Evolutionary conservation across 805 yeast genomes (phyloP).

Genomic region (Cyberlindnera bimundalis): DNA sequence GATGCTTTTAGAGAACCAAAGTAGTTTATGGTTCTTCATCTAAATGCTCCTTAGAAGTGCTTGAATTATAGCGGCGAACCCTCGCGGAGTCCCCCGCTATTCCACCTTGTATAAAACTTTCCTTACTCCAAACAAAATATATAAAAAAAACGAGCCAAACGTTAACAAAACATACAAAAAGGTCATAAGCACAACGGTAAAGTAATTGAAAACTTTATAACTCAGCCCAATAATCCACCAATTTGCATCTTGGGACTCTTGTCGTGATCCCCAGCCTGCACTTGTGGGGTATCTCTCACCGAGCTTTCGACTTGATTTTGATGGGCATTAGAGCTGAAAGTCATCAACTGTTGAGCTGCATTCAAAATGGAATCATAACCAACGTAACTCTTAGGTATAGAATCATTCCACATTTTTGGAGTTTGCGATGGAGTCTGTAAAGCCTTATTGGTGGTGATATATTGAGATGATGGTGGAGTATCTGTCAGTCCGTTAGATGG

Average conservation of each 20-base stretch:
- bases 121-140: too few species aligned
- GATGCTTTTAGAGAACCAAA: too few species aligned
- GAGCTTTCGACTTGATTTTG: slow-evolving; percentile 8
- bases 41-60: too few species aligned
- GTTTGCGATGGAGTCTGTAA: neutral
- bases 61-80: too few species aligned
- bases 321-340: slow-evolving; percentile 12
- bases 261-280: neutral
- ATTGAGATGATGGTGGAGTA: neutral
- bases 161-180: too few species aligned
- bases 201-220: too few species aligned
- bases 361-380: slow-evolving; percentile 23
- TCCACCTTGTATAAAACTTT: too few species aligned
- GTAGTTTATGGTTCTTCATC: too few species aligned
- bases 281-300: slow-evolving; percentile 4
- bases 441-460: slow-evolving; percentile 1
- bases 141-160: neutral
- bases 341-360: slow-evolving; percentile 27
- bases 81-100: too few species aligned
- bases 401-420: neutral
- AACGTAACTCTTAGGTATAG: slow-evolving; percentile 23
- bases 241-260: slow-evolving; percentile 21
- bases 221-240: slow-evolving; percentile 17
- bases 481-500: neutral
- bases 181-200: too few species aligned